phyloP scores from a whole-genome alignment of 306 rosid genomes.

The Herpetospermum pedunculosum region DNA sequence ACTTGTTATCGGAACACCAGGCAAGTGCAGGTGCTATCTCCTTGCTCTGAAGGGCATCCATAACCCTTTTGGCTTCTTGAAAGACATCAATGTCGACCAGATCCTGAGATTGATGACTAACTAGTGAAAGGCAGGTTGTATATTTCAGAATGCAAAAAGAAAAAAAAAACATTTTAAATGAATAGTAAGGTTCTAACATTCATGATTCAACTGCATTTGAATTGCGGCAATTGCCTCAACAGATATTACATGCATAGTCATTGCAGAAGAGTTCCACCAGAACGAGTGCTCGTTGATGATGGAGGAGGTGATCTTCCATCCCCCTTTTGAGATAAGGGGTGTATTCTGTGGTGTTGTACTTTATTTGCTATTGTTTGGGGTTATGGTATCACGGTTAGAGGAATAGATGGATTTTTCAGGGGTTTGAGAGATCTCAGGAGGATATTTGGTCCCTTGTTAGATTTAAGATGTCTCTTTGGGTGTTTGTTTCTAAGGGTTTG shows the following conservation, averaged over 20 bases:
- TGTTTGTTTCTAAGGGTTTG: not conserved
- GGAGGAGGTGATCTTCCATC: not conserved
- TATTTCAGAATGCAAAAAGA: not conserved
- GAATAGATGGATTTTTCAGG: not conserved
- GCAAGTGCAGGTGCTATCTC: conserved; percentile 81
- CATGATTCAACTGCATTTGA: not conserved
- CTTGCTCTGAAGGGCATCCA: conserved; percentile 73
- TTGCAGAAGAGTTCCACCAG: not conserved
- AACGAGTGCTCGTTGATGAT: too few relatives aligned
- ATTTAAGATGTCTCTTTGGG: not conserved
- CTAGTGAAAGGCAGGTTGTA: not conserved
- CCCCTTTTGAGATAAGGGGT: not conserved
- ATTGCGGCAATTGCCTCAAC: not conserved
- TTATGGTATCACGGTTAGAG: not conserved
- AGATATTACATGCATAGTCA: not conserved
- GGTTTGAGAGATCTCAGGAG: not conserved
- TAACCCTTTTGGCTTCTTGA: conserved; percentile 81
- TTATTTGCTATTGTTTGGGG: not conserved
- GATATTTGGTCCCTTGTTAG: not conserved
- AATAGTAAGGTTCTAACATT: not conserved
- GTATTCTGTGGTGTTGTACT: not conserved
- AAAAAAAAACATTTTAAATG: too few relatives aligned
- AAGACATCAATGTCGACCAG: conserved; percentile 87
- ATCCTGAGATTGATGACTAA: conserved; percentile 34
- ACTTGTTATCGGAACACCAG: conserved; percentile 96